Conservation (phyloP, 2,329 filamentous ascomycete species). For the Teratosphaeria viscida region DNA sequence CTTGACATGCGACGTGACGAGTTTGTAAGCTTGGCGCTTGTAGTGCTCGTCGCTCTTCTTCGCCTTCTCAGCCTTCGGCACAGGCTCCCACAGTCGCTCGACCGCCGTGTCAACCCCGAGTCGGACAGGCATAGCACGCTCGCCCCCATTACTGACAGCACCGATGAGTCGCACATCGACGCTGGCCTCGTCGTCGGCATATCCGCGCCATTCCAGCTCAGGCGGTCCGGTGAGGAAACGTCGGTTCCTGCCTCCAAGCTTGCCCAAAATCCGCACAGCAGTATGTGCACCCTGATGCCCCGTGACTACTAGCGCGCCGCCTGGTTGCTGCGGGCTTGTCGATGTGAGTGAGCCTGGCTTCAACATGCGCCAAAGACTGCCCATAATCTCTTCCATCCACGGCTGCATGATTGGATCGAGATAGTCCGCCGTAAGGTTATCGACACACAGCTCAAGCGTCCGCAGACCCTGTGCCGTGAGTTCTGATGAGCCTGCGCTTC, state of each 20-base stretch:
- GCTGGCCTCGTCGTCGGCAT: slow-evolving; percentile 76
- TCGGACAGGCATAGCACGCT: slow-evolving; percentile 75
- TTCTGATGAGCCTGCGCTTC: slow-evolving; percentile 39
- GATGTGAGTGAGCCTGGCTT: slow-evolving; percentile 79
- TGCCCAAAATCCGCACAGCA: slow-evolving; percentile 92
- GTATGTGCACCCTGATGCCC: slow-evolving; percentile 91
- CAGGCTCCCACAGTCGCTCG: slow-evolving; percentile 66
- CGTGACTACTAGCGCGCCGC: slow-evolving; percentile 13
- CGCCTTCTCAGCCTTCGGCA: slow-evolving; percentile 50
- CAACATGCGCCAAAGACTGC: slow-evolving; percentile 89
- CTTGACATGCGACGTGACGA: slow-evolving; percentile 83
- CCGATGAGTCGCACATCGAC: slow-evolving; percentile 85
- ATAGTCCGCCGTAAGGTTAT: slow-evolving; percentile 96
- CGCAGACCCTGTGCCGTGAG: slow-evolving; percentile 88
- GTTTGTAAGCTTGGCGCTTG: slow-evolving; percentile 82
- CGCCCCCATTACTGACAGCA: slow-evolving; percentile 56
- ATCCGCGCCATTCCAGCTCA: slow-evolving; percentile 71
- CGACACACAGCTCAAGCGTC: slow-evolving; percentile 91
- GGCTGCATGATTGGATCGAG: slow-evolving; percentile 98
- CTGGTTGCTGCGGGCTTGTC: slow-evolving; percentile 6
- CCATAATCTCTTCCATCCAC: slow-evolving; percentile 98
- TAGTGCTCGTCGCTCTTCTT: slow-evolving; percentile 73
- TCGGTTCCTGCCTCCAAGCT: slow-evolving; percentile 86
- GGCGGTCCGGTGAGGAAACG: slow-evolving; percentile 90
- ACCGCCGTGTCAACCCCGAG: slow-evolving; percentile 84